phyloP scores from a whole-genome alignment of 176 grass and related monocot species.

The Oryza glaberrima region DNA sequence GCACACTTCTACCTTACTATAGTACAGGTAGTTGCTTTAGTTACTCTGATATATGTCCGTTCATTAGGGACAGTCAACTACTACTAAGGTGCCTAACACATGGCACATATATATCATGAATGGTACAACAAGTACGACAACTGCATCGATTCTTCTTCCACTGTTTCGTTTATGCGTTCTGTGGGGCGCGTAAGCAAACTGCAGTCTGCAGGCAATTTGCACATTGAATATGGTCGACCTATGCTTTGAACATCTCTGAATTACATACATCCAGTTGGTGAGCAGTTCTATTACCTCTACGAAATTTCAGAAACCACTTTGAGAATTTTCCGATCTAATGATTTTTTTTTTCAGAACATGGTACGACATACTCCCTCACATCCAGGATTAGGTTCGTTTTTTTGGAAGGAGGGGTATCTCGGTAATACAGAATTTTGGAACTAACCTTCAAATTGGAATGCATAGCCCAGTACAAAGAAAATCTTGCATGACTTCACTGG shows the following conservation, averaged over 20 bases:
- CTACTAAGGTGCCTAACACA: not conserved
- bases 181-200: not conserved
- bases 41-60: not conserved
- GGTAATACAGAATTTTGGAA: not conserved
- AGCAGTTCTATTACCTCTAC: too few species aligned
- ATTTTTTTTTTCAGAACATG: too few species aligned
- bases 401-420: too few species aligned
- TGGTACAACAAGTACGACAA: not conserved
- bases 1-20: too few species aligned
- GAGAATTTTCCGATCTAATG: too few species aligned
- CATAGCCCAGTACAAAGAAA: too few species aligned
- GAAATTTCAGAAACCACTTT: too few species aligned
- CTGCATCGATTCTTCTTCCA: not conserved
- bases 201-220: slow-evolving; percentile 9
- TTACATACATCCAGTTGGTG: not conserved
- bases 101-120: not conserved
- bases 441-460: too few species aligned
- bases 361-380: too few species aligned
- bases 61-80: not conserved
- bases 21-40: too few species aligned
- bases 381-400: too few species aligned
- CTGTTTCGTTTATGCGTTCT: not conserved
- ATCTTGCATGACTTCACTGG: not conserved
- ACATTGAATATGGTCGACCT: not conserved
- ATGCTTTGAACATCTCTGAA: not conserved